A percentile compares a stretch with the other conserved stretches of the same genome.
phyloP scores from a whole-genome alignment of 1,284 basidiomycete genomes.

The Apiotrichum akiyoshidainum region DNA sequence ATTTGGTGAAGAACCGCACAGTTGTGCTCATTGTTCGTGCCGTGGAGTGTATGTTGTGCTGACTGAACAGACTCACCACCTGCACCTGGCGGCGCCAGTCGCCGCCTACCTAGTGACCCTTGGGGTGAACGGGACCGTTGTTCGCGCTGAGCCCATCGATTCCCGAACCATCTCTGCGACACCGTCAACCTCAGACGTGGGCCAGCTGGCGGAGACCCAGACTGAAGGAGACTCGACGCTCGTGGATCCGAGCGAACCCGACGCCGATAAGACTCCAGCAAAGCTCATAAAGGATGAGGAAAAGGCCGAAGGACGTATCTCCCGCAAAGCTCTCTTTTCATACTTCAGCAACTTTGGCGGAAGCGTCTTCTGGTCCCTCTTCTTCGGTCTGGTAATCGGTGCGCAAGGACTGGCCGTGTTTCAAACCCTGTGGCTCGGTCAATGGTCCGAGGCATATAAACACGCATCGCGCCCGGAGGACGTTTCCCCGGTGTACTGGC shows the following conservation, averaged over 20 bases:
- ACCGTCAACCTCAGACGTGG: conserved; percentile 17
- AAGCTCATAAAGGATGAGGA: conserved; percentile 61
- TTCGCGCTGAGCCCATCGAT: conserved; percentile 41
- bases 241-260: conserved; percentile 32
- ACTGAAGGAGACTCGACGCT: conserved; percentile 37
- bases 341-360: conserved; percentile 51
- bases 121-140: conserved; percentile 54
- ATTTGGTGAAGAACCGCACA: conserved; percentile 66
- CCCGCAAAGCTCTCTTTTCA: conserved; percentile 50
- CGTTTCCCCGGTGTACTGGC: conserved; percentile 51
- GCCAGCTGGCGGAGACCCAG: conserved; percentile 22
- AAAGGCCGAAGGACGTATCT: conserved; percentile 59
- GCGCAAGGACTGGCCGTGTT: conserved; percentile 47
- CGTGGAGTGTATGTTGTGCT: too few species aligned
- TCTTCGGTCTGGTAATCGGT: conserved; percentile 36
- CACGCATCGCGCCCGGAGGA: conserved; percentile 31
- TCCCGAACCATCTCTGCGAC: conserved; percentile 20
- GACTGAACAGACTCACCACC: conserved; percentile 60
- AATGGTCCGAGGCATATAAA: conserved; percentile 61
- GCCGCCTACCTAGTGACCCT: conserved; percentile 64
- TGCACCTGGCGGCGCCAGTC: conserved; percentile 62
- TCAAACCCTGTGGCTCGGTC: conserved; percentile 61
- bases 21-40: conserved; percentile 67
- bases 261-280: conserved; percentile 23
- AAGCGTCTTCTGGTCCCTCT: conserved; percentile 49